These are phyloP conservation scores for Vicia sativa DNA, from an alignment of 306 rosid genomes.

Conservation along the genomic window DNA sequence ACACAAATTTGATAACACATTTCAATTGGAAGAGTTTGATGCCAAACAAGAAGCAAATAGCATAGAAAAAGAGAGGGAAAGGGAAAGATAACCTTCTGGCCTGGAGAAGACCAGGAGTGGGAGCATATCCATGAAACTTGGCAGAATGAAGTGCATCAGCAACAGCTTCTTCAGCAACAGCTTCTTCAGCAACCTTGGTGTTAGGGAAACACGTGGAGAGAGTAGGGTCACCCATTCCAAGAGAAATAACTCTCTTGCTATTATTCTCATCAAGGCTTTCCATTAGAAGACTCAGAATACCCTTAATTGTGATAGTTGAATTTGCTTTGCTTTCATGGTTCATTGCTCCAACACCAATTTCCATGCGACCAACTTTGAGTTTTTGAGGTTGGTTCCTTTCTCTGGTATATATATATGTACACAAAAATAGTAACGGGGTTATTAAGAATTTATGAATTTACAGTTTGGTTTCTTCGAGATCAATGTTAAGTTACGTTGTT, in stretches of 20 bases:
- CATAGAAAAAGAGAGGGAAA: neutral
- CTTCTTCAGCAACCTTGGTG: conserved; percentile 52
- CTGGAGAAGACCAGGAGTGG: conserved; percentile 83
- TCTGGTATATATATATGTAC: neutral
- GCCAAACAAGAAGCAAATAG: neutral
- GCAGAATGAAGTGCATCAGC: conserved; percentile 58
- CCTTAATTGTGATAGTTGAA: conserved; percentile 82
- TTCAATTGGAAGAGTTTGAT: too few relatives aligned
- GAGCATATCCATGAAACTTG: conserved; percentile 86
- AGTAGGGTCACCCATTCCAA: conserved; percentile 94
- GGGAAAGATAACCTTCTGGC: conserved; percentile 58
- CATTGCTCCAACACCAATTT: conserved; percentile 42
- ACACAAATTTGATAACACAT: neutral
- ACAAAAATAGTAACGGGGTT: neutral
- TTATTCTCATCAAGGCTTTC: conserved; percentile 45
- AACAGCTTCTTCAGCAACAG: too few relatives aligned
- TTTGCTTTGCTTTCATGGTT: conserved; percentile 50
- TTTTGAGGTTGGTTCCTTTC: neutral
- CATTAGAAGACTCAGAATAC: conserved; percentile 66
- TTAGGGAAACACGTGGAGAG: conserved; percentile 64
- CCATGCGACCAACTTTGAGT: conserved; percentile 40
- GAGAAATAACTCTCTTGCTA: conserved; percentile 55
- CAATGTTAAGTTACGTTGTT: too few relatives aligned
- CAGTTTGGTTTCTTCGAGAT: too few relatives aligned
- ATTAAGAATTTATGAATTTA: too few relatives aligned